These are phyloP conservation scores for Hypocreales sp. DNA, from an alignment of 2,329 filamentous ascomycete genomes.

Conservation along the genomic window DNA sequence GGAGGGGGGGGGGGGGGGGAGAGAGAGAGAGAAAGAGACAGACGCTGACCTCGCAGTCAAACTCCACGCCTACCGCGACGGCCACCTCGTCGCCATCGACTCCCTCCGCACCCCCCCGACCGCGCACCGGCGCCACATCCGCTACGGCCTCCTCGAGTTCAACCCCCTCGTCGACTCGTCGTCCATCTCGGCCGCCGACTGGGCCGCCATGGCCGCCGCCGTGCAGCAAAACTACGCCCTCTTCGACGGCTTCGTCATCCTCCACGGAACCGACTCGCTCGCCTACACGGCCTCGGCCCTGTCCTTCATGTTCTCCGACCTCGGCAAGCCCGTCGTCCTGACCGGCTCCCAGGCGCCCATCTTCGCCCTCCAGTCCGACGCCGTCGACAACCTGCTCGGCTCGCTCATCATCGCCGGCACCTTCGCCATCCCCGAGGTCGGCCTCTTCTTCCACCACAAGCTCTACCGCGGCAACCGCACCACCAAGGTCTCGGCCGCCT, in stretches of 20 bases:
- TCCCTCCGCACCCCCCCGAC: conserved; percentile 69
- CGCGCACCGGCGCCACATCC: conserved; percentile 64
- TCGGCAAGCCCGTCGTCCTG: conserved; percentile 82
- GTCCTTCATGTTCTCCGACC: conserved; percentile 82
- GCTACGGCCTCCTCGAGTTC: conserved; percentile 77
- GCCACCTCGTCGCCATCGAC: conserved; percentile 35
- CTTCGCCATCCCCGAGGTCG: conserved; percentile 85
- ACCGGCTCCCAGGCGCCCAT: conserved; percentile 77
- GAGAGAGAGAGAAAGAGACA: not conserved
- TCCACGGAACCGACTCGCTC: conserved; percentile 82
- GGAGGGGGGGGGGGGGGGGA: too few relatives aligned
- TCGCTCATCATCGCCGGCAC: conserved; percentile 83
- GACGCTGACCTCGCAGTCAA: conserved; percentile 18
- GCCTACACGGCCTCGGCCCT: conserved; percentile 82
- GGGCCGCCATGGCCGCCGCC: conserved; percentile 70
- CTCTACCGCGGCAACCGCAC: conserved; percentile 79
- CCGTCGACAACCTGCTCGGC: conserved; percentile 77
- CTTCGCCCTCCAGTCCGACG: conserved; percentile 80
- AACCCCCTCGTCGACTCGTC: conserved; percentile 74
- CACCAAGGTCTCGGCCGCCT: conserved; percentile 74
- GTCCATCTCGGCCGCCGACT: conserved; percentile 74
- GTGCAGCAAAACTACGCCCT: conserved; percentile 73
- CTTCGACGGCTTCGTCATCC: conserved; percentile 81
- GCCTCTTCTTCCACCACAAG: conserved; percentile 85
- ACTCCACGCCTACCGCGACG: conserved; percentile 35